Evolutionary conservation across 495 filamentous ascomycete species (phyloP).

Genomic region (Penicillium ochrochloron): DNA sequence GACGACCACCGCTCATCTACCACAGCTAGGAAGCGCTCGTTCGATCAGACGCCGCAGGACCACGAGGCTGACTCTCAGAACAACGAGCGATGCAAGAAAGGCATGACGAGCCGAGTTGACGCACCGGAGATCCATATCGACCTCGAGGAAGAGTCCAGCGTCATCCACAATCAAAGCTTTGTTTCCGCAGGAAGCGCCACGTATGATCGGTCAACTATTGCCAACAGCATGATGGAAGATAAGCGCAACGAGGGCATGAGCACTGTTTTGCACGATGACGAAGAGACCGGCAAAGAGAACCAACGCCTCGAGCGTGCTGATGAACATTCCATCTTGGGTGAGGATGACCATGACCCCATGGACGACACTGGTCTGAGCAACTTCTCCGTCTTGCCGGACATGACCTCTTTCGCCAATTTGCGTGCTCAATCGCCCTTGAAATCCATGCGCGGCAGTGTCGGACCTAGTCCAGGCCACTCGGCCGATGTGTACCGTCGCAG

Average conservation of each 20-base stretch:
- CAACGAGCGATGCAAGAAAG: constrained; percentile 42
- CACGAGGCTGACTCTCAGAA: constrained; percentile 23
- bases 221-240: constrained; percentile 46
- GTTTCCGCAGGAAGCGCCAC: constrained; percentile 23
- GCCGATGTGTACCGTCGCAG: constrained; percentile 25
- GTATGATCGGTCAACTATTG: constrained; percentile 32
- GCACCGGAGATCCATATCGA: constrained; percentile 38
- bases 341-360: constrained; percentile 46
- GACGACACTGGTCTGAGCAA: constrained; percentile 86
- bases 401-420: constrained; percentile 81
- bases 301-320: constrained; percentile 25
- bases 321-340: constrained; percentile 31
- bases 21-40: constrained; percentile 47
- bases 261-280: constrained; percentile 42
- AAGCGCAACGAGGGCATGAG: constrained; percentile 52
- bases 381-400: constrained; percentile 86
- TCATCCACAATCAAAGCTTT: constrained; percentile 31
- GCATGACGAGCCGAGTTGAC: constrained; percentile 30
- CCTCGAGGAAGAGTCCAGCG: constrained; percentile 37
- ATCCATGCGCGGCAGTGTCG: constrained; percentile 41
- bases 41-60: constrained; percentile 44
- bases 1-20: constrained; percentile 12
- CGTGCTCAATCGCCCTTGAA: constrained; percentile 61
- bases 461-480: constrained; percentile 28
- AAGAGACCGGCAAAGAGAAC: constrained; percentile 31